These are phyloP conservation scores for Bassia scoparia DNA, from an alignment of 148 eudicot genomes.

Conservation along the genomic window DNA sequence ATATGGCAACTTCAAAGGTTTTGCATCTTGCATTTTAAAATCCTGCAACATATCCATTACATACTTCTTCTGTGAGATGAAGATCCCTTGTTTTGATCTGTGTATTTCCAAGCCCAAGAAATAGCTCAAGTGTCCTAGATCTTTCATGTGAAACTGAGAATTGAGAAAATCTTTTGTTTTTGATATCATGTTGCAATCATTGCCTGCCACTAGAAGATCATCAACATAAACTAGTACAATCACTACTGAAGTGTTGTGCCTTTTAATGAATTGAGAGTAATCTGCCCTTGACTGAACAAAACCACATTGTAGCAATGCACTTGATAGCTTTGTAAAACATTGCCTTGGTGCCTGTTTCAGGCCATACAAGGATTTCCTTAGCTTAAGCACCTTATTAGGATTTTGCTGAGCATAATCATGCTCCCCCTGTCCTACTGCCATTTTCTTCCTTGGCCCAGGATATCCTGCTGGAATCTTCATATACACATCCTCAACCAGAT, in stretches of 20 bases:
- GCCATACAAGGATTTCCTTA: background rate
- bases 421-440: too few species aligned
- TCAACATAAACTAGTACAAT: slow-evolving; percentile 4
- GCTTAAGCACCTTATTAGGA: background rate
- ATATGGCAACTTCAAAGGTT: background rate
- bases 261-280: background rate
- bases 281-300: background rate
- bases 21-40: background rate
- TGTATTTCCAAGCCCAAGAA: slow-evolving; percentile 19
- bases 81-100: background rate
- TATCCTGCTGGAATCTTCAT: too few species aligned
- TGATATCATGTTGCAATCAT: background rate
- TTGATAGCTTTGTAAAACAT: slow-evolving; percentile 11
- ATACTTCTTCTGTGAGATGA: slow-evolving; percentile 9
- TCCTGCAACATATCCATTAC: background rate
- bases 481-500: too few species aligned
- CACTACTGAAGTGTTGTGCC: rapidly evolving
- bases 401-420: background rate
- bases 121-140: slow-evolving; percentile 10
- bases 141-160: background rate
- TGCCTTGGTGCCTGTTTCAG: slow-evolving; percentile 8
- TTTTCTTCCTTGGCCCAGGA: too few species aligned
- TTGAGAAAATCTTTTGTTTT: background rate
- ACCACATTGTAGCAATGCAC: background rate
- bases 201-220: background rate